phyloP scores from a whole-genome alignment of 306 rosid genomes.

The Cicer pinnatifidum region DNA sequence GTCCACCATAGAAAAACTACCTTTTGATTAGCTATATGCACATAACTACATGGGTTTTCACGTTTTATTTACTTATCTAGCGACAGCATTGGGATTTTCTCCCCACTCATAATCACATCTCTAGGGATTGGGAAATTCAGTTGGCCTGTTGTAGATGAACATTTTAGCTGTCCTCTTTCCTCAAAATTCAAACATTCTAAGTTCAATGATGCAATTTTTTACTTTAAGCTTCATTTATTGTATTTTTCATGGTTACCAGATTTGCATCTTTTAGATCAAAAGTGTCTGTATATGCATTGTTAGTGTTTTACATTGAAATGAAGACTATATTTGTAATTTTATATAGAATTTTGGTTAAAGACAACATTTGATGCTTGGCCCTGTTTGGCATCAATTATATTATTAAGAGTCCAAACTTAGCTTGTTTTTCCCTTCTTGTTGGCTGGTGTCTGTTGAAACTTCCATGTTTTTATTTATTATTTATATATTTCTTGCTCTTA shows the following conservation, averaged over 20 bases:
- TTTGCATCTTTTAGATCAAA: background rate
- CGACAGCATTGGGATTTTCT: too few relatives aligned
- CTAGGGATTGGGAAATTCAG: background rate
- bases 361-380: background rate
- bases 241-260: background rate
- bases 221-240: conserved; percentile 1
- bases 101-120: background rate
- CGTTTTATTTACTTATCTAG: too few relatives aligned
- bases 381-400: background rate
- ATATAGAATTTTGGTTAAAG: background rate
- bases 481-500: background rate
- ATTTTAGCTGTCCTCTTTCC: background rate
- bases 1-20: too few relatives aligned
- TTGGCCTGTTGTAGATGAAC: background rate
- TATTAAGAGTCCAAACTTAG: background rate
- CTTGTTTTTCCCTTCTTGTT: background rate
- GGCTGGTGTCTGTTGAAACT: too few relatives aligned
- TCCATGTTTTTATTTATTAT: too few relatives aligned
- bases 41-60: too few relatives aligned
- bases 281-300: background rate
- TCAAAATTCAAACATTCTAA: background rate
- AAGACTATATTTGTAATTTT: background rate
- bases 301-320: conserved; percentile 3
- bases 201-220: background rate
- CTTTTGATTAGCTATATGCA: too few relatives aligned